Percentiles rank a stretch among this genome's conserved stretches.
Evolutionary conservation across 345 rosid species (phyloP).

Genomic region (Lepidium aucheri): DNA sequence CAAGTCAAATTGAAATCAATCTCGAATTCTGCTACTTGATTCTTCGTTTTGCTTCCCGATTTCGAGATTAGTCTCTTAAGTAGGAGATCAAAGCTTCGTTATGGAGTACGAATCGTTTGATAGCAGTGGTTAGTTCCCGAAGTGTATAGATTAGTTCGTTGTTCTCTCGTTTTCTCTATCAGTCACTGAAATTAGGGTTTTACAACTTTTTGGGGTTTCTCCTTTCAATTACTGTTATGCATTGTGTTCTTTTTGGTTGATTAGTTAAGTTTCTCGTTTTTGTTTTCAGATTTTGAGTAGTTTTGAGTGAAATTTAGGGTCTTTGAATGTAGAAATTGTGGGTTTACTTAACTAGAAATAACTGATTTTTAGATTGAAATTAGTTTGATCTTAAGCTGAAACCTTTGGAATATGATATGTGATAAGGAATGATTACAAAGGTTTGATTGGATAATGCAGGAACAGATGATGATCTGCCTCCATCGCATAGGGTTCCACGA

Average conservation of each 20-base stretch:
- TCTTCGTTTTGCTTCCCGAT: background rate
- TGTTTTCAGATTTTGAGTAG: background rate
- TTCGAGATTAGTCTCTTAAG: background rate
- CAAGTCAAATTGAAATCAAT: constrained; percentile 21
- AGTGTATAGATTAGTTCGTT: background rate
- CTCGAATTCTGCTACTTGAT: background rate
- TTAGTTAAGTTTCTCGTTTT: background rate
- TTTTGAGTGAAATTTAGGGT: background rate
- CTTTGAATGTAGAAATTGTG: background rate
- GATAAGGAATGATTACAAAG: background rate
- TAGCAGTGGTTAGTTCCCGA: constrained; percentile 62
- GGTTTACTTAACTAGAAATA: background rate
- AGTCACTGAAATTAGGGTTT: constrained; percentile 11
- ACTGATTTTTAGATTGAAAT: background rate
- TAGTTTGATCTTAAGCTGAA: constrained; percentile 4
- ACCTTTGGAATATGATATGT: background rate
- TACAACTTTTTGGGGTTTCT: background rate
- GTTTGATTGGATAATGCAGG: constrained; percentile 28
- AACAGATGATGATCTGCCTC: constrained; percentile 84
- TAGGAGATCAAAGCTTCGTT: constrained; percentile 9
- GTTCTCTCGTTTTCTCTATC: background rate
- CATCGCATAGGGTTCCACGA: constrained; percentile 60
- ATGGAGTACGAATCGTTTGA: constrained; percentile 71
- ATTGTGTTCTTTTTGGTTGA: constrained; percentile 1
- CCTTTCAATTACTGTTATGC: background rate